A percentile compares a stretch with the other conserved stretches of the same genome.
These are phyloP conservation scores for Vachellia collinsii DNA, from an alignment of 306 rosid genomes.

Conservation along the genomic window DNA sequence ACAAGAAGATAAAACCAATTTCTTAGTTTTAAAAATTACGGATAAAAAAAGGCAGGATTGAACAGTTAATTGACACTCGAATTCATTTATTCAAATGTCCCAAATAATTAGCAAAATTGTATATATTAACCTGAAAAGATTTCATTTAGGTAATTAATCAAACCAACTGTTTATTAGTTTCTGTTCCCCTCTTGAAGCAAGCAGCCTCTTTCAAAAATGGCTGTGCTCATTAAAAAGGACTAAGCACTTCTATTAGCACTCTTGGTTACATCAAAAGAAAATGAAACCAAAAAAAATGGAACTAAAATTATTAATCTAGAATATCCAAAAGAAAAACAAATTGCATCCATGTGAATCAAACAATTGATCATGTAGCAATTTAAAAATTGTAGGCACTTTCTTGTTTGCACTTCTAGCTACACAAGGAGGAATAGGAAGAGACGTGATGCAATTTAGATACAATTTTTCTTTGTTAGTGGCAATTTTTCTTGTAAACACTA, in stretches of 20 bases:
- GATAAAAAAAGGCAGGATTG: background rate
- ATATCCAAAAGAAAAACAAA: no score
- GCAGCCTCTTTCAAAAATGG: conserved; percentile 3
- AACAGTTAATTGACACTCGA: background rate
- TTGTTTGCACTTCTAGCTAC: background rate
- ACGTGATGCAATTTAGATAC: no score
- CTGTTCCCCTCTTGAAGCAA: background rate
- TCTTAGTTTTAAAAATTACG: background rate
- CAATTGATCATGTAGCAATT: no score
- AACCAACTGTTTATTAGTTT: background rate
- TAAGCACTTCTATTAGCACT: background rate
- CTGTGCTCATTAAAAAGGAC: background rate
- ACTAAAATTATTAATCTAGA: no score
- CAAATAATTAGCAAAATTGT: background rate
- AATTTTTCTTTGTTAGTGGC: no score
- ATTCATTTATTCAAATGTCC: background rate
- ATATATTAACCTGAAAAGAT: background rate
- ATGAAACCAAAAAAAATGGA: no score
- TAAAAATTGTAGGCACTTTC: background rate
- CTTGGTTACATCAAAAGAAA: no score
- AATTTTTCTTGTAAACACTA: no score
- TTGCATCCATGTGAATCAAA: no score
- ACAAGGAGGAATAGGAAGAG: background rate
- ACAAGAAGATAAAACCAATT: conserved; percentile 14
- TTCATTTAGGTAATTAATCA: background rate